Percentiles rank a stretch among this genome's conserved stretches.
These are phyloP conservation scores for Metarhizium guizhouense DNA, from an alignment of 2,329 filamentous ascomycete genomes.

Conservation along the genomic window DNA sequence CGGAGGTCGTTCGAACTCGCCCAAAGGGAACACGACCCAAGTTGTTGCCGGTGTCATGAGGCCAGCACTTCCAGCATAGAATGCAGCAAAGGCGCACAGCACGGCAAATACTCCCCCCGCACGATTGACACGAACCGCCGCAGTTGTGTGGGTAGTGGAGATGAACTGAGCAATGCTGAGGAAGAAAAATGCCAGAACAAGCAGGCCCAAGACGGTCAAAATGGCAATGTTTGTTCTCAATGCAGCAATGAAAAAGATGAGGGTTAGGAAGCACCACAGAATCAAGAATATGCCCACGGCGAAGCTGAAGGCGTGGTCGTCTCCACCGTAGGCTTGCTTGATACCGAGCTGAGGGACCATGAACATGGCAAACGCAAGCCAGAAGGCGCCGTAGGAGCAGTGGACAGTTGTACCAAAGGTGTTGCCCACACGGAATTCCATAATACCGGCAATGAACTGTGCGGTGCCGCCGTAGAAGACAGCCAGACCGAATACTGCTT, in stretches of 20 bases:
- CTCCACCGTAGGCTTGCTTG: slow-evolving; percentile 30
- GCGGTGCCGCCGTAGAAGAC: slow-evolving; percentile 54
- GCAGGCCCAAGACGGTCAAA: slow-evolving; percentile 47
- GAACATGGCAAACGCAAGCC: slow-evolving; percentile 51
- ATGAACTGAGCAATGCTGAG: slow-evolving; percentile 49
- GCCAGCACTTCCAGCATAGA: slow-evolving; percentile 30
- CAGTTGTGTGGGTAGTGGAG: slow-evolving; percentile 23
- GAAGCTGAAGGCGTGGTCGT: slow-evolving; percentile 32
- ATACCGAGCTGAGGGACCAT: slow-evolving; percentile 43
- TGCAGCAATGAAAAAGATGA: slow-evolving; percentile 45
- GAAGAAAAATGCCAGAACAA: slow-evolving; percentile 49
- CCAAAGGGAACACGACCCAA: slow-evolving; percentile 30
- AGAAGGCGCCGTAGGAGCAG: slow-evolving; percentile 53
- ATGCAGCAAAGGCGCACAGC: slow-evolving; percentile 26
- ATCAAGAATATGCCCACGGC: slow-evolving; percentile 50
- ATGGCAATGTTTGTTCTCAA: slow-evolving; percentile 51
- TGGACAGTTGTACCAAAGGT: slow-evolving; percentile 54
- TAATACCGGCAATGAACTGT: slow-evolving; percentile 59
- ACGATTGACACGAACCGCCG: slow-evolving; percentile 35
- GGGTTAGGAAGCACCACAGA: slow-evolving; percentile 51
- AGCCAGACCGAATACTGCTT: slow-evolving; percentile 26
- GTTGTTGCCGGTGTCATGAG: slow-evolving; percentile 33
- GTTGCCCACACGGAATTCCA: slow-evolving; percentile 45
- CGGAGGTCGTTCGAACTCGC: slow-evolving; percentile 18
- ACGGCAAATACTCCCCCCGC: slow-evolving; percentile 29